phyloP scores from a whole-genome alignment of 176 grass and related monocot genomes.

The Juncus inflexus region DNA sequence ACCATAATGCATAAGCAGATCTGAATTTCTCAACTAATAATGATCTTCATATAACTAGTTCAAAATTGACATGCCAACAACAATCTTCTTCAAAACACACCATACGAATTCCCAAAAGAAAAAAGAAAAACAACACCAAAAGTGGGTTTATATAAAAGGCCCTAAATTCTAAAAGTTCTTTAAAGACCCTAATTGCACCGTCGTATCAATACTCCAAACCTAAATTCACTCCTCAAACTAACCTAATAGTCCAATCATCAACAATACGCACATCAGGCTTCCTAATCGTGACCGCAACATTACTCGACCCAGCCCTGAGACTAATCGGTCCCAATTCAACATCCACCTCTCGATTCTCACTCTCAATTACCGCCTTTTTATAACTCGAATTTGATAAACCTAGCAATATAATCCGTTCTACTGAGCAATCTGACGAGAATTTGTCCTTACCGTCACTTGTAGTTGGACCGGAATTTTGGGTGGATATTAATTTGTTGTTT shows the following conservation, averaged over 20 bases:
- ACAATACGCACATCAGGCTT: conserved; percentile 61
- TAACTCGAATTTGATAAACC: conserved; percentile 47
- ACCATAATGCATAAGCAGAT: too few relatives aligned
- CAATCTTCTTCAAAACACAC: too few relatives aligned
- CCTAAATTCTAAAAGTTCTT: too few relatives aligned
- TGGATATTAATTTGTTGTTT: conserved; percentile 64
- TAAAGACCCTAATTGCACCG: too few relatives aligned
- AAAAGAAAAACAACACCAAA: too few relatives aligned
- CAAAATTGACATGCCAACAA: too few relatives aligned
- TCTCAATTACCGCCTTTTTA: conserved; percentile 72
- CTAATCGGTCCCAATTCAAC: conserved; percentile 66
- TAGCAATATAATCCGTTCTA: conserved; percentile 80
- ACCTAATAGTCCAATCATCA: conserved; percentile 73
- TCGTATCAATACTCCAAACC: too few relatives aligned
- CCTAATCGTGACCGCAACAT: conserved; percentile 54
- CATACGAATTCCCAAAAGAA: too few relatives aligned
- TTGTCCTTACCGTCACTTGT: conserved; percentile 41
- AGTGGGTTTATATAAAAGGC: too few relatives aligned
- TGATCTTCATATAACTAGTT: too few relatives aligned
- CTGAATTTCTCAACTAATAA: too few relatives aligned
- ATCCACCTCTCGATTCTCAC: conserved; percentile 49
- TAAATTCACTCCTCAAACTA: too few relatives aligned
- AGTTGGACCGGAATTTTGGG: conserved; percentile 37
- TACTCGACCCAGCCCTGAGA: conserved; percentile 49
- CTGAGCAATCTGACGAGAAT: conserved; percentile 56